A percentile compares a stretch with the other conserved stretches of the same genome.
Evolutionary conservation across 2,329 filamentous ascomycete genomes (phyloP).

Genomic region (Fusarium stilboides): DNA sequence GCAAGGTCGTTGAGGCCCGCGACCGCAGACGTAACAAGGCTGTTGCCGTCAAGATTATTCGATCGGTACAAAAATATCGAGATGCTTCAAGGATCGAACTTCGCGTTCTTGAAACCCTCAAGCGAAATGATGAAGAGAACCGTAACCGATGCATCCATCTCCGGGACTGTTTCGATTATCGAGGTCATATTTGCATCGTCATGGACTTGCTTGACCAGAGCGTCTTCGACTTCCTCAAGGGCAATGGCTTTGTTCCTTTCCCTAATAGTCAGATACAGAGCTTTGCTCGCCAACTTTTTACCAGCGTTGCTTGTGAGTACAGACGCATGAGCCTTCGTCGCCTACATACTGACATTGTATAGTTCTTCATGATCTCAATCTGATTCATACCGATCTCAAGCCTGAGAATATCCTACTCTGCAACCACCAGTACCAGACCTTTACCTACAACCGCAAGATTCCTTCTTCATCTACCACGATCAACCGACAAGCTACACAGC

Average conservation of each 20-base stretch:
- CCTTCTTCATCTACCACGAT: conserved; percentile 75
- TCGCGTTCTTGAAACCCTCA: conserved; percentile 90
- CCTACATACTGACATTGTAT: conserved; percentile 30
- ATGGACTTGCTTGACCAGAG: conserved; percentile 89
- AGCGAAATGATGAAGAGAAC: conserved; percentile 92
- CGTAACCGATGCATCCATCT: conserved; percentile 97
- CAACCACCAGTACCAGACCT: conserved; percentile 76
- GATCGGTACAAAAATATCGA: conserved; percentile 97
- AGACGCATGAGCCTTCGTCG: not conserved
- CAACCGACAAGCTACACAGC: conserved; percentile 73
- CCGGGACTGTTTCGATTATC: conserved; percentile 96
- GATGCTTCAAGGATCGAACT: conserved; percentile 96
- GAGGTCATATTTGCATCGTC: conserved; percentile 93
- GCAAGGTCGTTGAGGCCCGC: conserved; percentile 95
- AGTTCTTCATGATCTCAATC: conserved; percentile 96
- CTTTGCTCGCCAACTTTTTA: conserved; percentile 95
- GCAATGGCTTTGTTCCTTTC: conserved; percentile 95
- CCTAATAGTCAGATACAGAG: conserved; percentile 98
- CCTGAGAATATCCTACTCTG: conserved; percentile 80
- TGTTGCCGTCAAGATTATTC: conserved; percentile 97
- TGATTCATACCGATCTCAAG: conserved; percentile 91
- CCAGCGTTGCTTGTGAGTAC: conserved; percentile 94
- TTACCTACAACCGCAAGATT: conserved; percentile 79
- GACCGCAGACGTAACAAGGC: conserved; percentile 82
- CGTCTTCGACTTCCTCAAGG: conserved; percentile 98